These are phyloP conservation scores for Myxozyma vanderwaltii DNA, from an alignment of 805 yeast genomes.

Conservation along the genomic window DNA sequence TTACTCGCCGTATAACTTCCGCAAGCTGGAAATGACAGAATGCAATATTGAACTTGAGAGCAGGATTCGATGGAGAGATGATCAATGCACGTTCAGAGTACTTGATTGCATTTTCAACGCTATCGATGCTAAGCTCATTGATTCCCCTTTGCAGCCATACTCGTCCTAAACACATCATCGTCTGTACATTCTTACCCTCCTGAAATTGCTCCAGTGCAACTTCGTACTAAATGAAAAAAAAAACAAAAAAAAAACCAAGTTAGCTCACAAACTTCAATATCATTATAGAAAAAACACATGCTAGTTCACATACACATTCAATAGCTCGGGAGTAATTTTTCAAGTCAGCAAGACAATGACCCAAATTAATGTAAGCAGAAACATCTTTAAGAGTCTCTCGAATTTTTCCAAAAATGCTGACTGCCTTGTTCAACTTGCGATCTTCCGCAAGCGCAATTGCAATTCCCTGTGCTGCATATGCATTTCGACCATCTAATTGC, in stretches of 20 bases:
- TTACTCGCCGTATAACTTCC: conserved; percentile 68
- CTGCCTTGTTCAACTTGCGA: conserved; percentile 65
- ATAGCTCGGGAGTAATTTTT: conserved; percentile 83
- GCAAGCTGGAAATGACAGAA: conserved; percentile 85
- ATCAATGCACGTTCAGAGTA: conserved; percentile 61
- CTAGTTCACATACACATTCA: conserved; percentile 48
- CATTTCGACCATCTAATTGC: conserved; percentile 78
- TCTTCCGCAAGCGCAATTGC: conserved; percentile 87
- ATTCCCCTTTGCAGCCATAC: conserved; percentile 85
- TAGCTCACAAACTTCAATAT: no score
- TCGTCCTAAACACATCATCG: conserved; percentile 74
- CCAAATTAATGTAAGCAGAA: conserved; percentile 80
- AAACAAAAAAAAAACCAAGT: no score
- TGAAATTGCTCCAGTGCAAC: conserved; percentile 67
- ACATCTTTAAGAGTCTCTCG: conserved; percentile 87
- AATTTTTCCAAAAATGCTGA: conserved; percentile 83
- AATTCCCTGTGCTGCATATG: conserved; percentile 96
- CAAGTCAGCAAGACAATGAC: conserved; percentile 81
- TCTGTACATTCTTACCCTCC: conserved; percentile 62
- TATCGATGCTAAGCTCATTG: conserved; percentile 64
- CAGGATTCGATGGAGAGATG: conserved; percentile 46
- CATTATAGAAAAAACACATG: background rate
- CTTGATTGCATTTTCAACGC: conserved; percentile 62
- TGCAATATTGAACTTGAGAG: conserved; percentile 76
- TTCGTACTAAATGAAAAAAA: conserved; percentile 60